A percentile compares a stretch with the other conserved stretches of the same genome.
phyloP scores from a whole-genome alignment of 1,284 basidiomycete species.

The Irpex sp. region DNA sequence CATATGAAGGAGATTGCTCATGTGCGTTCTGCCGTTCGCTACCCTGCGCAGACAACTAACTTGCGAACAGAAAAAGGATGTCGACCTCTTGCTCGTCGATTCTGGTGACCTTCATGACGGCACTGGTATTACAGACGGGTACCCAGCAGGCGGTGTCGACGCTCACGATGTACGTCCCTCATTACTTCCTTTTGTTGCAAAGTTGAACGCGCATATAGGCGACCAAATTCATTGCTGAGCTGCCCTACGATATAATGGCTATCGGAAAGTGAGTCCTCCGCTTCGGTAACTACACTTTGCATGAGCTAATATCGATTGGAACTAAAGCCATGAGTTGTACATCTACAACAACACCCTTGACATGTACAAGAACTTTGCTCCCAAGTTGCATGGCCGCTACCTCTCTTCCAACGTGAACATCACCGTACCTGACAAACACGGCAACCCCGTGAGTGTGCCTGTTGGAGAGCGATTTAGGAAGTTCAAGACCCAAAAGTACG shows the following conservation, averaged over 20 bases:
- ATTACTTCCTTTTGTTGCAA: not conserved
- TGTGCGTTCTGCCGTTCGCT: slow-evolving; percentile 17
- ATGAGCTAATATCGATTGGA: not conserved
- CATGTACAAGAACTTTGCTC: slow-evolving; percentile 78
- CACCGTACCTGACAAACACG: slow-evolving; percentile 54
- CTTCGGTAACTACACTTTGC: not conserved
- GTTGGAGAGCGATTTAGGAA: slow-evolving; percentile 70
- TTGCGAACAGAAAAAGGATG: slow-evolving; percentile 50
- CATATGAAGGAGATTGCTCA: slow-evolving; percentile 78
- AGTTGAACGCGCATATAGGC: slow-evolving; percentile 34
- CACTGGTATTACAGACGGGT: slow-evolving; percentile 74
- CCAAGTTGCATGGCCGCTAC: slow-evolving; percentile 70
- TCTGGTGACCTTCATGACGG: slow-evolving; percentile 83
- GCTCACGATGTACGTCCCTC: slow-evolving; percentile 55
- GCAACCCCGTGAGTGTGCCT: slow-evolving; percentile 49
- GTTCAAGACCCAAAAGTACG: slow-evolving; percentile 73
- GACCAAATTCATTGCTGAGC: slow-evolving; percentile 67
- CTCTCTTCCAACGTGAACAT: slow-evolving; percentile 86
- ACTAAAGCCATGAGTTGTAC: slow-evolving; percentile 79
- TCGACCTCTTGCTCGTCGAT: slow-evolving; percentile 69
- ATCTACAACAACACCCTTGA: slow-evolving; percentile 73
- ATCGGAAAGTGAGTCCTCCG: slow-evolving; percentile 70
- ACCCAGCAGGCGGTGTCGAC: slow-evolving; percentile 65
- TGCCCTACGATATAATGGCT: slow-evolving; percentile 81
- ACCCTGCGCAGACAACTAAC: not conserved